Base-by-base conservation (phyloP, 2,329 filamentous ascomycete species). In the Beauveria asiatica region DNA sequence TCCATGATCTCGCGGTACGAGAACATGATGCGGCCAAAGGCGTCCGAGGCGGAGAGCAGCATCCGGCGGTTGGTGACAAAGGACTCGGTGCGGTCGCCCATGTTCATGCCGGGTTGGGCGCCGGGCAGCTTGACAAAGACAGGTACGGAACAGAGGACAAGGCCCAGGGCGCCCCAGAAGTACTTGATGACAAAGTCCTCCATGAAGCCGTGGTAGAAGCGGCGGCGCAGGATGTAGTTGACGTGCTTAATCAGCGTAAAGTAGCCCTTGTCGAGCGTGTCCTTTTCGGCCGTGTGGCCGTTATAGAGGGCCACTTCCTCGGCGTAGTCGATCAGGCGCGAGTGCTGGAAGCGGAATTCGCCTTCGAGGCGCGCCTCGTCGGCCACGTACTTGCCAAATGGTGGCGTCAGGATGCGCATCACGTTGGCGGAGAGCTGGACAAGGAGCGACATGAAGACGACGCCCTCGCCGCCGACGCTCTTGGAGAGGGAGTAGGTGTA, bases 121-220 rank as follows among this genome's bases (percentile, higher is more conserved):
- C 89, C 89, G 0, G 92, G 92, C 19, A 97, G 82, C 73, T 93
- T 93, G 79, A 99, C 89, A 73, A 99, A 99, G 2, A 97, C 93
- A 0, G 94, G 94, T 0, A 96, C 86, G 73, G 91, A 95, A 78
- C 94, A 99, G 10, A 99, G 85, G 64, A 96, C 74, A 64, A 99
- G 81, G 1, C 94, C 94, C 48, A 99, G 74, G 2, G 94, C 93
- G 45, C 94, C 94, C 94, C 94, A 99, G 75, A 97, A 94, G 72
- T 99, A 99, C 74, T 99, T 99, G 75, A 99, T 96, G 61, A 97
- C 91, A 74, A 97, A 99, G 73, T 99, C 94, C 72, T 99, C 94
- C 93, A 97, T 97, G 69, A 99, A 88, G n/a, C 92, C 93, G 72
- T 99, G 93, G 73, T 97, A 97, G 72, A 99, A 89, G 53, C 94